phyloP scores from a whole-genome alignment of 306 rosid genomes.

The Calophaca sinica region DNA sequence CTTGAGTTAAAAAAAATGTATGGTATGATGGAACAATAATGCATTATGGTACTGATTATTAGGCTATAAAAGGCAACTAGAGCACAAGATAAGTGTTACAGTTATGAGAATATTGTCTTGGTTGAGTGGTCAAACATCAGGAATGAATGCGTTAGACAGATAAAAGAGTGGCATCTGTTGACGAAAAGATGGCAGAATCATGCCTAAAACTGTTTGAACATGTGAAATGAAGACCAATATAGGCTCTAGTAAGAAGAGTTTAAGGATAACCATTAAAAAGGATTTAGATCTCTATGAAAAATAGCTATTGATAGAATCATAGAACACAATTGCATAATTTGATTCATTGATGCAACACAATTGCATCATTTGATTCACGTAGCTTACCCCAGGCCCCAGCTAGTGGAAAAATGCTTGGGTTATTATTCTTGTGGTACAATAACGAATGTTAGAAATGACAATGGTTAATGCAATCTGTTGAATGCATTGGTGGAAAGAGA shows the following conservation, averaged over 20 bases:
- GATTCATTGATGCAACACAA: conserved; percentile 1
- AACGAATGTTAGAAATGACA: background rate
- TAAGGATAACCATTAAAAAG: background rate
- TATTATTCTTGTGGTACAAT: conserved; percentile 13
- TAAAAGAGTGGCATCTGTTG: background rate
- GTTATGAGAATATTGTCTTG: background rate
- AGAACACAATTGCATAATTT: background rate
- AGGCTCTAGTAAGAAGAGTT: too few species aligned
- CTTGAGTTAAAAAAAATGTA: background rate
- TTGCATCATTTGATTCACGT: conserved; percentile 8
- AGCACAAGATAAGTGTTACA: background rate
- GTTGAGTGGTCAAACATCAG: background rate
- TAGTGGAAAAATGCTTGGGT: background rate
- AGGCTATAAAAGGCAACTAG: background rate
- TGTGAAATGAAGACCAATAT: too few species aligned
- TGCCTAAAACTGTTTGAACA: too few species aligned
- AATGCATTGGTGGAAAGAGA: background rate
- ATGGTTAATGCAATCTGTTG: background rate
- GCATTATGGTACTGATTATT: background rate
- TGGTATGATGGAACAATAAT: background rate
- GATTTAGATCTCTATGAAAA: background rate
- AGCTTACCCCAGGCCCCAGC: background rate
- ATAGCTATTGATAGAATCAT: background rate
- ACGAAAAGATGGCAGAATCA: background rate
- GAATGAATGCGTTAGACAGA: background rate